Percentiles rank a stretch among this genome's conserved stretches.
These are phyloP conservation scores for Starmerella cellae DNA, from an alignment of 805 yeast genomes.

Conservation along the genomic window DNA sequence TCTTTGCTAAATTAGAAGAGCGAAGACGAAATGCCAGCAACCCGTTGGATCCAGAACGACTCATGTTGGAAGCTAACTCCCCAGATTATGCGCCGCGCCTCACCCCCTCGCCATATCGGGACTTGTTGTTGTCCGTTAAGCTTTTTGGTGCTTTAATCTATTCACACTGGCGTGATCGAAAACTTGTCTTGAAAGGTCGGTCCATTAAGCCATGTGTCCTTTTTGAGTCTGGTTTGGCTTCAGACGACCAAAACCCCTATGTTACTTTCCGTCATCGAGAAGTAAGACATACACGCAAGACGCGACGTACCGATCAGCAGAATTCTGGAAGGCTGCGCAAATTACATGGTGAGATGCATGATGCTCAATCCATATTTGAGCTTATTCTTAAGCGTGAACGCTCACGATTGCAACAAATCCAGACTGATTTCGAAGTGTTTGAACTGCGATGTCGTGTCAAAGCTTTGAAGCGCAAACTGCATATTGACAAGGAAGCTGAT, in stretches of 20 bases:
- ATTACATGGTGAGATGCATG: constrained; percentile 61
- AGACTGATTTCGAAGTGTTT: constrained; percentile 54
- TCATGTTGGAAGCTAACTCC: constrained; percentile 19
- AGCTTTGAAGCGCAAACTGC: constrained; percentile 56
- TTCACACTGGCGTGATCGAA: constrained; percentile 68
- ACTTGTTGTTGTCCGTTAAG: constrained; percentile 21
- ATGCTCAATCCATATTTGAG: constrained; percentile 56
- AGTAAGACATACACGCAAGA: constrained; percentile 87
- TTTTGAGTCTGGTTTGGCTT: constrained; percentile 76
- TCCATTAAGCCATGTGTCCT: constrained; percentile 60
- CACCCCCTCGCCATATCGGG: constrained; percentile 18
- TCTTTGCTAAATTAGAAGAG: constrained; percentile 29
- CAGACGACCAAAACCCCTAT: constrained; percentile 73
- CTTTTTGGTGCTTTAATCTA: constrained; percentile 56
- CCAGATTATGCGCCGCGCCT: constrained; percentile 19
- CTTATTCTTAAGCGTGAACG: constrained; percentile 65
- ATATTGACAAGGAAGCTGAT: constrained; percentile 42
- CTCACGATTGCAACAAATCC: constrained; percentile 45
- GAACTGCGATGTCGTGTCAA: constrained; percentile 61
- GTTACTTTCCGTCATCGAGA: constrained; percentile 92
- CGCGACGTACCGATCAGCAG: constrained; percentile 84
- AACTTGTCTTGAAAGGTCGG: constrained; percentile 56
- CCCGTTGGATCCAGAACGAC: constrained; percentile 30
- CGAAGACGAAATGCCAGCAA: constrained; percentile 34
- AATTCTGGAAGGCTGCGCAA: constrained; percentile 71